phyloP scores from a whole-genome alignment of 2,329 filamentous ascomycete species.

The Cordyceps tenuipes region DNA sequence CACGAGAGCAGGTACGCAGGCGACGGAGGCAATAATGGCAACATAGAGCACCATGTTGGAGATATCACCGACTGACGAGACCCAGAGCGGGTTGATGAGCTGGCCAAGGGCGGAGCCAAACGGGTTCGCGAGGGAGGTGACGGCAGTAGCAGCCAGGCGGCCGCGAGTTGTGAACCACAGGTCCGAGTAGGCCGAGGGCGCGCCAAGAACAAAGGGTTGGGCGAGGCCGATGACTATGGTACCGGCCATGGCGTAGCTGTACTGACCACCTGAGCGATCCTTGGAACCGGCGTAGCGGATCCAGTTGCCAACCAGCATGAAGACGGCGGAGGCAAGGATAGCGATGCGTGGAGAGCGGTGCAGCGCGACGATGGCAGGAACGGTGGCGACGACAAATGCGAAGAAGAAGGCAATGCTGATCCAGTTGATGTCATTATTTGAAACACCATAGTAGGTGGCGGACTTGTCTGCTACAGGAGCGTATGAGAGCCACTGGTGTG shows the following conservation, averaged over 20 bases:
- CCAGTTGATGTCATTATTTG: conserved; percentile 81
- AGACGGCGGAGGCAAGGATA: conserved; percentile 62
- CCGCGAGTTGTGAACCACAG: conserved; percentile 86
- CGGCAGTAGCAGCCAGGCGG: conserved; percentile 77
- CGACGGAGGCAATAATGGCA: conserved; percentile 56
- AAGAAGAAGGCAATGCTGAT: conserved; percentile 82
- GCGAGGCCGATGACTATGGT: conserved; percentile 84
- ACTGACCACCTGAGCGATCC: conserved; percentile 50
- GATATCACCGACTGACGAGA: conserved; percentile 52
- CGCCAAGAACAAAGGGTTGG: conserved; percentile 85
- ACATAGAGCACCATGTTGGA: conserved; percentile 80
- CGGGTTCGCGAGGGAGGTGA: conserved; percentile 80
- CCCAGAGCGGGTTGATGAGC: conserved; percentile 74
- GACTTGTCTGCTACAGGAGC: conserved; percentile 71
- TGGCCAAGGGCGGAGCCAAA: conserved; percentile 84
- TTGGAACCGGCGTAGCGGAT: conserved; percentile 68
- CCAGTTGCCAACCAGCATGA: conserved; percentile 84
- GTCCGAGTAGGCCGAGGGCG: conserved; percentile 85
- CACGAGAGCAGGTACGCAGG: conserved; percentile 69
- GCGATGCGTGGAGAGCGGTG: conserved; percentile 72
- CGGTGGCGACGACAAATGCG: conserved; percentile 66
- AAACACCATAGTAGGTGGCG: conserved; percentile 66
- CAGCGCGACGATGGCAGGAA: conserved; percentile 66
- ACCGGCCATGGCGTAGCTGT: conserved; percentile 73
- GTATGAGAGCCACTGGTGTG: conserved; percentile 76